These are phyloP conservation scores for Colletotrichum navitas DNA, from an alignment of 2,329 filamentous ascomycete genomes.

Conservation along the genomic window DNA sequence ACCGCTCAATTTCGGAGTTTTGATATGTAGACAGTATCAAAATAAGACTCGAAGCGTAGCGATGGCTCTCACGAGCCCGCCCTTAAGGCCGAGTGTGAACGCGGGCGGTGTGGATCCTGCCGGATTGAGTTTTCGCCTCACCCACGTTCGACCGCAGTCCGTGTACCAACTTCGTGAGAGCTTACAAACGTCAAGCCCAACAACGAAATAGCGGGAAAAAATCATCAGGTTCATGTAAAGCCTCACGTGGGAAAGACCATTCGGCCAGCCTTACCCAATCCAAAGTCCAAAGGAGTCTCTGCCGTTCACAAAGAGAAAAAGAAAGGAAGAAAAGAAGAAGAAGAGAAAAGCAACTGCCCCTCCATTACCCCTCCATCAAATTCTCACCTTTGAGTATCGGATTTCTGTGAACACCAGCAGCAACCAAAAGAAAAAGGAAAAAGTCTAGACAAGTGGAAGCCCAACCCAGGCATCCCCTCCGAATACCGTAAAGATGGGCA, in stretches of 20 bases:
- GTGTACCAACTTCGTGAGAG: not conserved
- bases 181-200: not conserved
- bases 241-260: not conserved
- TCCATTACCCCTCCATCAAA: slow-evolving; percentile 17
- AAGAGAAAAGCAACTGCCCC: slow-evolving; percentile 1
- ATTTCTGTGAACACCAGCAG: not conserved
- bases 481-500: slow-evolving; percentile 24
- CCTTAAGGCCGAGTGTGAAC: slow-evolving; percentile 11
- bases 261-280: not conserved
- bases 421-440: not conserved
- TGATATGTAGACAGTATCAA: not conserved
- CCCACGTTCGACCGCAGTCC: slow-evolving; percentile 17
- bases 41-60: not conserved
- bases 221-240: not conserved
- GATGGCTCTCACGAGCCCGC: slow-evolving; percentile 3
- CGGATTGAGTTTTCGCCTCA: slow-evolving; percentile 41
- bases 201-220: not conserved
- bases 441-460: not conserved
- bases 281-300: no score
- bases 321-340: not conserved
- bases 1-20: not conserved
- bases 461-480: not conserved
- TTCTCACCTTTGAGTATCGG: not conserved
- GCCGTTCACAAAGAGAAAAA: not conserved
- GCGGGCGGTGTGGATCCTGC: slow-evolving; percentile 36